Conservation (phyloP, 2,329 filamentous ascomycete genomes). For the Cladobotryum protrusum region DNA sequence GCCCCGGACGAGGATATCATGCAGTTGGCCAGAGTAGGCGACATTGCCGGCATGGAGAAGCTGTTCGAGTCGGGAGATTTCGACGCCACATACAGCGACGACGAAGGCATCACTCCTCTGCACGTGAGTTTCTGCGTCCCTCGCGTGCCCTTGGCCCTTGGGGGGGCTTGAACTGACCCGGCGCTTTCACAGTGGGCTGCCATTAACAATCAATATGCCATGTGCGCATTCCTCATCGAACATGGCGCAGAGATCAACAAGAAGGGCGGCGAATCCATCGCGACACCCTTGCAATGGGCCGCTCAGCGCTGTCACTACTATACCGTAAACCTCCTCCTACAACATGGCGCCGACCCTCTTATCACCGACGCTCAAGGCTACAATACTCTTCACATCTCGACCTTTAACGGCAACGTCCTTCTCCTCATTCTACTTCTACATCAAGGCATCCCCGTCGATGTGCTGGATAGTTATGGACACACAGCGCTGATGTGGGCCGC, state of each 20-base stretch:
- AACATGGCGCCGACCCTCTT: conserved; percentile 86
- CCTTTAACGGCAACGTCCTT: conserved; percentile 92
- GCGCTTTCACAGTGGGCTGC: conserved; percentile 72
- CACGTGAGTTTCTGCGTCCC: conserved; percentile 58
- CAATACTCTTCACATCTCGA: conserved; percentile 94
- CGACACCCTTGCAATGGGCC: conserved; percentile 93
- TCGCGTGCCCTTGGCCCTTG: too few relatives aligned
- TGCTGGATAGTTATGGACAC: conserved; percentile 82
- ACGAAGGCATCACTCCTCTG: conserved; percentile 89
- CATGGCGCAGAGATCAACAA: conserved; percentile 84
- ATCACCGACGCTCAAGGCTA: conserved; percentile 93
- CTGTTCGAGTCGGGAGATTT: conserved; percentile 78
- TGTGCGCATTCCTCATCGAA: conserved; percentile 90
- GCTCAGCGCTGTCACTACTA: conserved; percentile 96
- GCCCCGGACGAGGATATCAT: conserved; percentile 71
- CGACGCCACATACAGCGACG: conserved; percentile 77
- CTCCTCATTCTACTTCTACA: conserved; percentile 85
- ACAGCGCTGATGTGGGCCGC: conserved; percentile 98
- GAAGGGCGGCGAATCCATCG: conserved; percentile 90
- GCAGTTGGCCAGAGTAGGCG: conserved; percentile 86
- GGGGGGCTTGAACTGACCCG: neutral
- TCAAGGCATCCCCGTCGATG: conserved; percentile 91
- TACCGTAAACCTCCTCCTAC: conserved; percentile 84
- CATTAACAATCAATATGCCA: conserved; percentile 96
- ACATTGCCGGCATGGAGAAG: conserved; percentile 80